A percentile compares a stretch with the other conserved stretches of the same genome.
phyloP scores from a whole-genome alignment of 805 yeast species.

The Brettanomyces sp. region DNA sequence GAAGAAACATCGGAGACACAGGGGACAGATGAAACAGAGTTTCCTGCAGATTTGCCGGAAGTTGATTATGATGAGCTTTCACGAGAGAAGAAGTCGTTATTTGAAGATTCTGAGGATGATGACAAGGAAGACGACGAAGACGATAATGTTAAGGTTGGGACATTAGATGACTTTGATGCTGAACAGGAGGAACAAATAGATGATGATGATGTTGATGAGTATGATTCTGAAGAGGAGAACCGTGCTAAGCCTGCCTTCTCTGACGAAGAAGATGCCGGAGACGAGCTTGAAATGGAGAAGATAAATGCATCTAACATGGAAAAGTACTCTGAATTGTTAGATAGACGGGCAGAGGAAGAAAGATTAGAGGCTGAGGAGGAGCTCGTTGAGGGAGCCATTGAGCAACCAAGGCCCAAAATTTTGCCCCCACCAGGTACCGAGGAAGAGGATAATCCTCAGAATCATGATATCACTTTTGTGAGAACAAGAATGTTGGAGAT shows the following conservation, averaged over 20 bases:
- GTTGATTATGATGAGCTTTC: constrained; percentile 61
- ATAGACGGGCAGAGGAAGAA: constrained; percentile 46
- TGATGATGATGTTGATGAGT: constrained; percentile 26
- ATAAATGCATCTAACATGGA: constrained; percentile 80
- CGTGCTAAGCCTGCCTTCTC: constrained; percentile 69
- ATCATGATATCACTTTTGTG: constrained; percentile 64
- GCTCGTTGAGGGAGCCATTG: constrained; percentile 45
- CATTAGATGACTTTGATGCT: constrained; percentile 14
- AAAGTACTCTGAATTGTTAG: constrained; percentile 59
- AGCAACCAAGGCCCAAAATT: constrained; percentile 68
- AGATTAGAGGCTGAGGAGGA: constrained; percentile 57
- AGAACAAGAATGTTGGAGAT: constrained; percentile 95
- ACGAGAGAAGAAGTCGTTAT: constrained; percentile 63
- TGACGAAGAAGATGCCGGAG: constrained; percentile 57
- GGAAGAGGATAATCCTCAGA: constrained; percentile 29
- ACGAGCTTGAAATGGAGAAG: constrained; percentile 56
- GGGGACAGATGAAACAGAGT: constrained; percentile 28
- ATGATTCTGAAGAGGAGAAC: constrained; percentile 49
- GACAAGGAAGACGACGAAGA: constrained; percentile 30
- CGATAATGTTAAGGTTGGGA: constrained; percentile 28
- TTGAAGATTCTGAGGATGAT: constrained; percentile 65
- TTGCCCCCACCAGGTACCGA: constrained; percentile 67
- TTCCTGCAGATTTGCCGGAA: constrained; percentile 45
- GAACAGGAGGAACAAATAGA: constrained; percentile 16
- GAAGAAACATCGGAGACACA: constrained; percentile 12